A percentile compares a stretch with the other conserved stretches of the same genome.
phyloP scores from a whole-genome alignment of 352 stramenopile species.

The Aphanomyces euteiches region DNA sequence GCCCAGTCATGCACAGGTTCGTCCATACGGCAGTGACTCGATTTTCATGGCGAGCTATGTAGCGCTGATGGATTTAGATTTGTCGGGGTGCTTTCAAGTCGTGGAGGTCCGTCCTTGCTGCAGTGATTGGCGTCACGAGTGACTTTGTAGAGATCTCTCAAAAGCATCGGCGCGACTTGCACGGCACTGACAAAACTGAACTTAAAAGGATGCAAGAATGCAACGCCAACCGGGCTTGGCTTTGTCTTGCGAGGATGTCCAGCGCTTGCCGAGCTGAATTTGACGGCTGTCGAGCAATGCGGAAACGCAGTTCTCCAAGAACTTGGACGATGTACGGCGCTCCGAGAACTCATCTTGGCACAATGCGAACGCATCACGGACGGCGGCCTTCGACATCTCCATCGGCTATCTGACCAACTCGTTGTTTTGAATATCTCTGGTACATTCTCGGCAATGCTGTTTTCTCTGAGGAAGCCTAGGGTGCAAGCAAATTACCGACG shows the following conservation, averaged over 20 bases:
- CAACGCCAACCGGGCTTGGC: constrained; percentile 67
- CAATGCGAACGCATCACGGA: constrained; percentile 67
- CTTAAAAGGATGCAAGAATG: constrained; percentile 73
- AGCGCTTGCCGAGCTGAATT: constrained; percentile 45
- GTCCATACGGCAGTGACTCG: not conserved
- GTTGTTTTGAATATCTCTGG: constrained; percentile 35
- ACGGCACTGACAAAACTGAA: constrained; percentile 58
- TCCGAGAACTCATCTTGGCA: constrained; percentile 53
- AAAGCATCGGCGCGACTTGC: constrained; percentile 64
- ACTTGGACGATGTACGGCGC: constrained; percentile 35
- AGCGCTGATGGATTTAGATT: constrained; percentile 43
- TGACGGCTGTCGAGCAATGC: constrained; percentile 51
- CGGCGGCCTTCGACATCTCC: constrained; percentile 48
- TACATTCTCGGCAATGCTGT: not conserved
- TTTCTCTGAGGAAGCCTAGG: not conserved
- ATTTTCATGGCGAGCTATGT: constrained; percentile 2
- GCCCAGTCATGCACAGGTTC: constrained; percentile 48
- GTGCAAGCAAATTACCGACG: constrained; percentile 43
- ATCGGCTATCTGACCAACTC: constrained; percentile 51
- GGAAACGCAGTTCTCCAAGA: constrained; percentile 60
- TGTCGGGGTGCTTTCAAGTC: constrained; percentile 45
- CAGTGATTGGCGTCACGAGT: constrained; percentile 54
- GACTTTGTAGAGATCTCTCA: constrained; percentile 60
- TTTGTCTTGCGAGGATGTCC: constrained; percentile 58
- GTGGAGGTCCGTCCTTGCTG: constrained; percentile 60